phyloP scores from a whole-genome alignment of 495 filamentous ascomycete species.

The Elasticomyces elasticus region DNA sequence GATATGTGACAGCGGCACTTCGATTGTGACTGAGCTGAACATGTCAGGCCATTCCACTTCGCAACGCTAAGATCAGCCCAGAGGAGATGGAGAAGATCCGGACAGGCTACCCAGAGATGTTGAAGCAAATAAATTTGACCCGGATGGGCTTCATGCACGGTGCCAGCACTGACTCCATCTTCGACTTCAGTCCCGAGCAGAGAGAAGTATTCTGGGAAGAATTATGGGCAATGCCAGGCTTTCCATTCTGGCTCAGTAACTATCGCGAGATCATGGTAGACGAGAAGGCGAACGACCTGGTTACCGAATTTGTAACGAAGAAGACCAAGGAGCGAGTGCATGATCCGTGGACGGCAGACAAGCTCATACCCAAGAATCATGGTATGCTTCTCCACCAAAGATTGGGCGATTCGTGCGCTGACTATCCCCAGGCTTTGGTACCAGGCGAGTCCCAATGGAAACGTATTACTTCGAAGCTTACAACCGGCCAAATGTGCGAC shows the following conservation, averaged over 20 bases:
- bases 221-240: slow-evolving; percentile 6
- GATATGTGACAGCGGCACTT: no score
- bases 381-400: not conserved
- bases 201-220: slow-evolving; percentile 10
- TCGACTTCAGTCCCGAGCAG: not conserved
- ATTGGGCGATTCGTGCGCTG: not conserved
- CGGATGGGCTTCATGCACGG: slow-evolving; percentile 6
- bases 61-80: slow-evolving; percentile 4
- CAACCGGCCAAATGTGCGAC: slow-evolving; percentile 19
- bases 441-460: slow-evolving; percentile 16
- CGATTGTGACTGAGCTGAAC: no score
- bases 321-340: slow-evolving; percentile 14
- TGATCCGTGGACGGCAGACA: slow-evolving; percentile 15
- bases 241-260: slow-evolving; percentile 10
- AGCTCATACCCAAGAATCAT: slow-evolving; percentile 13
- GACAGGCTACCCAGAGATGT: slow-evolving; percentile 28
- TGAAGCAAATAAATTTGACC: slow-evolving; percentile 1
- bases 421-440: slow-evolving; percentile 7
- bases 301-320: slow-evolving; percentile 10
- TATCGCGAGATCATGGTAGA: slow-evolving; percentile 14
- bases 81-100: slow-evolving; percentile 24
- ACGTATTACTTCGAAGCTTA: slow-evolving; percentile 18
- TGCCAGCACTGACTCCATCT: slow-evolving; percentile 1
- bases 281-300: slow-evolving; percentile 11
- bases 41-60: slow-evolving; percentile 11